These are phyloP conservation scores for Colletotrichum lini DNA, from an alignment of 2,329 filamentous ascomycete genomes.

Conservation along the genomic window DNA sequence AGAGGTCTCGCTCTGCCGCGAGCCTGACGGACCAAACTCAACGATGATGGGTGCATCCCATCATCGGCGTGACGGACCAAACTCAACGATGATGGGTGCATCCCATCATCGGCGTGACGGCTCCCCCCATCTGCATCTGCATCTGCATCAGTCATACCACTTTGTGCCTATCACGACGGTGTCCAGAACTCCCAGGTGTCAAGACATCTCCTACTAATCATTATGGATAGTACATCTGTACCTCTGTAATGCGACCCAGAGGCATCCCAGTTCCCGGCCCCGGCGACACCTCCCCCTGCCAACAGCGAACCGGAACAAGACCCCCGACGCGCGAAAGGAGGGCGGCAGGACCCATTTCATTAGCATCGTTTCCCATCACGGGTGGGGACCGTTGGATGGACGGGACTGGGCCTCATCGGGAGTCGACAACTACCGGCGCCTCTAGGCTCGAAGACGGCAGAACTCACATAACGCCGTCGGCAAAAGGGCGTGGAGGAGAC, in stretches of 20 bases:
- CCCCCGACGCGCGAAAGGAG: background rate
- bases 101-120: constrained; percentile 1
- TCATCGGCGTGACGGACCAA: background rate
- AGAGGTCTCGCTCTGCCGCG: no score
- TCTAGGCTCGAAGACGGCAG: background rate
- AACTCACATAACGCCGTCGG: background rate
- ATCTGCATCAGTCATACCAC: background rate
- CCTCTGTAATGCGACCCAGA: background rate
- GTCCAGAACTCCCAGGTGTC: no score
- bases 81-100: constrained; percentile 8
- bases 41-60: constrained; percentile 14
- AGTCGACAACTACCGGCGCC: constrained; percentile 15
- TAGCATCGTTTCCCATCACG: background rate
- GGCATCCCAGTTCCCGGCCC: background rate
- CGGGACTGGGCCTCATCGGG: background rate
- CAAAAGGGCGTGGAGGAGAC: background rate
- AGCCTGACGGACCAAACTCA: no score
- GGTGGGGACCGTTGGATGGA: constrained; percentile 6
- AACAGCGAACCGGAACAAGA: constrained; percentile 25
- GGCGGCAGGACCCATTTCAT: constrained; percentile 3
- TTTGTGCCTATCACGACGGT: no score
- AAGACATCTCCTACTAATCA: no score
- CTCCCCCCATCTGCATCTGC: background rate
- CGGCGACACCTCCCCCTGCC: background rate
- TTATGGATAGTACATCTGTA: background rate